These are phyloP conservation scores for Solanum pimpinellifolium DNA, from an alignment of 257 asterid genomes.

Conservation along the genomic window DNA sequence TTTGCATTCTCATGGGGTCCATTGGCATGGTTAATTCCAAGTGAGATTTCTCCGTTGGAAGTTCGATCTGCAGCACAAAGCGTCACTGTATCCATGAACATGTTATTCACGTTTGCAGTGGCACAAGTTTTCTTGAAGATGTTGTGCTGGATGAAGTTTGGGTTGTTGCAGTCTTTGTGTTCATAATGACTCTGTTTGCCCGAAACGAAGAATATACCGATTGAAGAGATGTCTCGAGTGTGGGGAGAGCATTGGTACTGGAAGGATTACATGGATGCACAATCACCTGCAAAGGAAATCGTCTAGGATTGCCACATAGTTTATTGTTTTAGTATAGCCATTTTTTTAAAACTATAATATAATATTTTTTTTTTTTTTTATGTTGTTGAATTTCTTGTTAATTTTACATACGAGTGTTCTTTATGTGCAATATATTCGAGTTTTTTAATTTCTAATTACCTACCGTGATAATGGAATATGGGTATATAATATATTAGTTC, in stretches of 20 bases:
- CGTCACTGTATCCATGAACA: neutral
- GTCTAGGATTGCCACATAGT: neutral
- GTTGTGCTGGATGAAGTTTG: slow-evolving; percentile 16
- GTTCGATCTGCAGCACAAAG: neutral
- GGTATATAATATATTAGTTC: too few relatives aligned
- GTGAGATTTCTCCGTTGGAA: neutral
- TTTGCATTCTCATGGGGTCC: neutral
- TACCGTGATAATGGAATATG: too few relatives aligned
- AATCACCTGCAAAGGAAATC: neutral
- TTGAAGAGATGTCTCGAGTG: neutral
- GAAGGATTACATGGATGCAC: neutral
- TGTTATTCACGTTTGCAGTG: slow-evolving; percentile 17
- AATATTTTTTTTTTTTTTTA: neutral
- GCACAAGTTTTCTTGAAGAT: slow-evolving; percentile 4
- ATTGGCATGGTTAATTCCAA: neutral
- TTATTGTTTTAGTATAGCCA: neutral
- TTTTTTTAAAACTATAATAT: neutral
- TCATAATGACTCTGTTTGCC: slow-evolving; percentile 13
- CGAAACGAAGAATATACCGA: slow-evolving; percentile 18
- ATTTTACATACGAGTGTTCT: neutral
- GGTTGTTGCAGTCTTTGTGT: slow-evolving; percentile 1
- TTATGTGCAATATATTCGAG: neutral
- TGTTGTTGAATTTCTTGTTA: neutral
- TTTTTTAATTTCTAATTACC: neutral
- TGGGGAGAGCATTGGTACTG: neutral